These are phyloP conservation scores for Linum tenue DNA, from an alignment of 345 rosid genomes.

Conservation along the genomic window DNA sequence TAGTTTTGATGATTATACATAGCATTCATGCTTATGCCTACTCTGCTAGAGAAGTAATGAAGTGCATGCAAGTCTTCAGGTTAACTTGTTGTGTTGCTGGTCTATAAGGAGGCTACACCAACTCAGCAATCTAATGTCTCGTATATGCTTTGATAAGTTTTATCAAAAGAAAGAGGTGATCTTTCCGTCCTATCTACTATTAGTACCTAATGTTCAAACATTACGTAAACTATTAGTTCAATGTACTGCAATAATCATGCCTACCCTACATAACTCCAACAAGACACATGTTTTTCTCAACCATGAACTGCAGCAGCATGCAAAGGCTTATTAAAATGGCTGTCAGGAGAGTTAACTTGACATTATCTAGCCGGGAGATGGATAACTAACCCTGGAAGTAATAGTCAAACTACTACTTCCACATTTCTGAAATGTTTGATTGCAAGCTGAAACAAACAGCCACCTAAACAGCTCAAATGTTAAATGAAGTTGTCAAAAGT, in stretches of 20 bases:
- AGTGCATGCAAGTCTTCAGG: background rate
- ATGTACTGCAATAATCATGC: background rate
- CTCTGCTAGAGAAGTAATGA: background rate
- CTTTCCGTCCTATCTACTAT: no score
- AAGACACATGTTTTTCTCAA: background rate
- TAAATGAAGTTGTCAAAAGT: background rate
- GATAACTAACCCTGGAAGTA: background rate
- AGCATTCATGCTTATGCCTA: background rate
- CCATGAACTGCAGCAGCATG: no score
- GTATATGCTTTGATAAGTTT: background rate
- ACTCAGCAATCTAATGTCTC: background rate
- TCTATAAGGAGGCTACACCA: background rate
- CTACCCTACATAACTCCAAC: background rate
- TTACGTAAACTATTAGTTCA: no score
- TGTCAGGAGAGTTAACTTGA: no score
- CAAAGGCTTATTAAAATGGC: no score
- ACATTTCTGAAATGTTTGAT: slow-evolving; percentile 8
- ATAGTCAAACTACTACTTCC: background rate
- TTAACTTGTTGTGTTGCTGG: slow-evolving; percentile 1
- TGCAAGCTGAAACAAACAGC: slow-evolving; percentile 7
- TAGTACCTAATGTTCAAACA: no score
- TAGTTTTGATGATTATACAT: background rate
- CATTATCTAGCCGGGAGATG: slow-evolving; percentile 7
- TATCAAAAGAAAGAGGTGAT: background rate
- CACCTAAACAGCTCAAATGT: slow-evolving; percentile 6